Conservation (phyloP, 805 yeast genomes). For the Yamadazyma insecticola region DNA sequence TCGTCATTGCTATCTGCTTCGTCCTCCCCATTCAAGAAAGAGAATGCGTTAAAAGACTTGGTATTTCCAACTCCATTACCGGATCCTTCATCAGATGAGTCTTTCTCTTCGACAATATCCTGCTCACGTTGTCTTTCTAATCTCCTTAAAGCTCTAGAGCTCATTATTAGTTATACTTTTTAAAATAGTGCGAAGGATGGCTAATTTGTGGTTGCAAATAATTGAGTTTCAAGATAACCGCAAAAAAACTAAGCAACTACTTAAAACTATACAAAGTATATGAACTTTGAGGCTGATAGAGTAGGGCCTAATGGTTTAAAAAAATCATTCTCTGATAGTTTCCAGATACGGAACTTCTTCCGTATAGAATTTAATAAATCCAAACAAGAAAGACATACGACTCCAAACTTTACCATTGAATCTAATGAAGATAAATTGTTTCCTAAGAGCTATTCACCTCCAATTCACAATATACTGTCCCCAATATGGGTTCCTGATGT, state of each 20-base stretch:
- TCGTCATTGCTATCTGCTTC: slow-evolving; percentile 11
- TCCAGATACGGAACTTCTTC: too few species aligned
- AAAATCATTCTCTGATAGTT: too few species aligned
- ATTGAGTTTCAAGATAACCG: neutral
- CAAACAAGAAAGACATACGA: too few species aligned
- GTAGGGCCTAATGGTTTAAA: too few species aligned
- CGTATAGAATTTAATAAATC: too few species aligned
- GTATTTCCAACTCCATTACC: slow-evolving; percentile 1
- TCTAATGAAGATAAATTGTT: too few species aligned
- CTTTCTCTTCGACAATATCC: slow-evolving; percentile 4
- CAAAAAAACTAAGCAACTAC: neutral
- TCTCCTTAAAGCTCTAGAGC: slow-evolving; percentile 46
- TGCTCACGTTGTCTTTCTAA: slow-evolving; percentile 30
- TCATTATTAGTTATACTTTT: slow-evolving; percentile 27
- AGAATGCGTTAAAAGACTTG: slow-evolving; percentile 10
- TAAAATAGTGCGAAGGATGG: neutral
- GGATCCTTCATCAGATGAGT: slow-evolving; percentile 1
- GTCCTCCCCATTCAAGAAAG: slow-evolving; percentile 13
- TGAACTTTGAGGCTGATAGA: too few species aligned
- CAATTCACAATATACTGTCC: too few species aligned
- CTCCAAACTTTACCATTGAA: too few species aligned
- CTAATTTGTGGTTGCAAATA: slow-evolving; percentile 17
- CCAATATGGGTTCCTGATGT: too few species aligned
- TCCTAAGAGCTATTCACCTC: too few species aligned
- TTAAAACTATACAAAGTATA: too few species aligned